Percentiles rank a stretch among this genome's conserved stretches.
These are phyloP conservation scores for Fusarium metavorans DNA, from an alignment of 2,329 filamentous ascomycete species.

Conservation along the genomic window DNA sequence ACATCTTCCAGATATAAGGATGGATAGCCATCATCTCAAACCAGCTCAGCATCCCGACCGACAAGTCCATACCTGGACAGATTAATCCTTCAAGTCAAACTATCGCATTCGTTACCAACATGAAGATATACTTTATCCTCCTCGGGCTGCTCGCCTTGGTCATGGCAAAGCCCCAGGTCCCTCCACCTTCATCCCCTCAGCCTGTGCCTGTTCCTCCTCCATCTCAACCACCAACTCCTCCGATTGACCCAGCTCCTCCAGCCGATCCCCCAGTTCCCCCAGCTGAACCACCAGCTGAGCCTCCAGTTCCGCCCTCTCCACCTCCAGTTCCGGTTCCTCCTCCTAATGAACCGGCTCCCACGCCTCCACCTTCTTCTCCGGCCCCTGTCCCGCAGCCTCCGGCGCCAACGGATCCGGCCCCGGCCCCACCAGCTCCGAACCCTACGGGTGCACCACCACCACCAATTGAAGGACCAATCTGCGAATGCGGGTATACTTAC, in stretches of 20 bases:
- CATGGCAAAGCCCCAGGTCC: constrained; percentile 41
- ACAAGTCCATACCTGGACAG: neutral
- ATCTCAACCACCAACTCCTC: neutral
- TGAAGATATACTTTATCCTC: constrained; percentile 44
- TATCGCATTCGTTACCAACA: constrained; percentile 20
- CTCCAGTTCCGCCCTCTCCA: neutral
- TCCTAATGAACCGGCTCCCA: constrained; percentile 16
- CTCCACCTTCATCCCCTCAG: constrained; percentile 22
- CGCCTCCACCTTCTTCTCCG: constrained; percentile 31
- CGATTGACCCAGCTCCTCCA: neutral
- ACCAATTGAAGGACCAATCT: constrained; percentile 47
- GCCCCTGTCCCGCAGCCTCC: constrained; percentile 41
- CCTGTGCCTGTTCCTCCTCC: constrained; percentile 24
- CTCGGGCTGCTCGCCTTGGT: constrained; percentile 39
- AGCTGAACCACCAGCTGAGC: neutral
- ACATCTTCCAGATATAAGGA: neutral
- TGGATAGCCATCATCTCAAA: neutral
- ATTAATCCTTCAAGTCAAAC: neutral
- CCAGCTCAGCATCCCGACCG: neutral
- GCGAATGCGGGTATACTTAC: constrained; percentile 58
- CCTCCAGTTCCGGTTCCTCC: constrained; percentile 14
- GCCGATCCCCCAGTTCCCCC: constrained; percentile 13
- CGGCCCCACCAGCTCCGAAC: constrained; percentile 35
- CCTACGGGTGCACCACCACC: constrained; percentile 33
- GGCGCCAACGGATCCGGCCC: constrained; percentile 32